Conservation (phyloP, 371 early-diverging fungal species). For the Syncephalastrum monosporum region DNA sequence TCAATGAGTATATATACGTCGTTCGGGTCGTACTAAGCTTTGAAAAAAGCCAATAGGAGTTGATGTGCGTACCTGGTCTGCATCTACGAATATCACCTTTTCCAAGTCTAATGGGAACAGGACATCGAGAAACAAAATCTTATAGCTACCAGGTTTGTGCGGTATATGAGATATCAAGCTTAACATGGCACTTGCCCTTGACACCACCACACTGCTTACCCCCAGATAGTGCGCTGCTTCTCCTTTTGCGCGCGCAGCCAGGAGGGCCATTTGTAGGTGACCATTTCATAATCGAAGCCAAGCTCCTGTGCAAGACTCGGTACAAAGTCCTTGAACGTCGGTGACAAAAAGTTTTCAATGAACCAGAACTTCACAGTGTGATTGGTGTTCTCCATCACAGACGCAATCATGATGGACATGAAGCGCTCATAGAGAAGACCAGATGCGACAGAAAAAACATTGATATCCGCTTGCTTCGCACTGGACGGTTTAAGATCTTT, state of each 20-base stretch:
- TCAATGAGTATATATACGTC: neutral
- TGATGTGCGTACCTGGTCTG: constrained; percentile 73
- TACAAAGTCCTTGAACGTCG: constrained; percentile 90
- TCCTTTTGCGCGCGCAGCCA: constrained; percentile 91
- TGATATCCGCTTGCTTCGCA: constrained; percentile 64
- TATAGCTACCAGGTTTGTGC: constrained; percentile 55
- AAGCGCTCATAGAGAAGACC: constrained; percentile 97
- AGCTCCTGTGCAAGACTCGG: constrained; percentile 84
- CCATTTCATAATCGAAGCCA: constrained; percentile 88
- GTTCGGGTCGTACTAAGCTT: neutral
- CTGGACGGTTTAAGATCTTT: constrained; percentile 10
- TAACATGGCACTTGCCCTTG: neutral
- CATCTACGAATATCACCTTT: constrained; percentile 96
- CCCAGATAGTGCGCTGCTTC: constrained; percentile 97
- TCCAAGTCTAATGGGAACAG: constrained; percentile 92
- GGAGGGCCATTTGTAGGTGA: constrained; percentile 97
- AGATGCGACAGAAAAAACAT: constrained; percentile 96
- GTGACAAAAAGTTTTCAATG: constrained; percentile 95
- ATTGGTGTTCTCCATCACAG: constrained; percentile 84
- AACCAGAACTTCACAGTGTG: constrained; percentile 96
- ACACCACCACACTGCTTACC: constrained; percentile 26
- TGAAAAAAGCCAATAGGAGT: too few relatives aligned
- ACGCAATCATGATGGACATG: constrained; percentile 93
- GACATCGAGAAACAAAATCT: constrained; percentile 96
- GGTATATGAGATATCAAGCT: neutral